Percentiles rank a stretch among this genome's conserved stretches.
These are phyloP conservation scores for Claviceps paspali DNA, from an alignment of 2,329 filamentous ascomycete species.

Conservation along the genomic window DNA sequence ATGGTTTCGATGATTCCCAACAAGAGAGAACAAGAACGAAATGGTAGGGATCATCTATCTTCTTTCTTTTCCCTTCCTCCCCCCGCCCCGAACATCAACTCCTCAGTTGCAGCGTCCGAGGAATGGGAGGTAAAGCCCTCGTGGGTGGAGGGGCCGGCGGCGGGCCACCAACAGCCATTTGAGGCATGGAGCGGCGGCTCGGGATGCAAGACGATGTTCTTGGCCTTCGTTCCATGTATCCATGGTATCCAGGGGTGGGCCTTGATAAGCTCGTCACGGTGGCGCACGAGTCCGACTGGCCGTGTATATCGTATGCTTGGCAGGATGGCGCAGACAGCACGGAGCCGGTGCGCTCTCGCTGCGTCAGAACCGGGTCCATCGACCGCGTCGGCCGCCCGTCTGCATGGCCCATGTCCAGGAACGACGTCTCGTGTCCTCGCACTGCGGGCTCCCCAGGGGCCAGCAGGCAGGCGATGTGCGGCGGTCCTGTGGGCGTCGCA, in stretches of 20 bases:
- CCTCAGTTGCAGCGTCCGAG: slow-evolving; percentile 14
- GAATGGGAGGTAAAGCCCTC: slow-evolving; percentile 38
- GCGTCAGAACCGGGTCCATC: slow-evolving; percentile 8
- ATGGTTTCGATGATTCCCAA: no score
- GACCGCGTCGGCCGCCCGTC: slow-evolving; percentile 1
- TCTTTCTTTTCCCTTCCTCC: no score
- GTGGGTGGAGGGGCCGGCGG: slow-evolving; percentile 40
- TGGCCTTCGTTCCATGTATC: slow-evolving; percentile 9
- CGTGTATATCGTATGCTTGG: slow-evolving; percentile 9
- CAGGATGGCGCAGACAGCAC: slow-evolving; percentile 13
- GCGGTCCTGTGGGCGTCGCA: not conserved
- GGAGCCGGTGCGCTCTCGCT: slow-evolving; percentile 16
- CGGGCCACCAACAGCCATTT: slow-evolving; percentile 31
- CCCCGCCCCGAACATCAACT: no score
- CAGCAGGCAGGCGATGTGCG: slow-evolving; percentile 5
- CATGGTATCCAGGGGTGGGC: slow-evolving; percentile 2
- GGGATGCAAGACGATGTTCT: slow-evolving; percentile 11
- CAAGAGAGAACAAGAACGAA: no score
- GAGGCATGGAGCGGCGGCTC: slow-evolving; percentile 34
- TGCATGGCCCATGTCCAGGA: slow-evolving; percentile 2
- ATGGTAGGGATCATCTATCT: no score
- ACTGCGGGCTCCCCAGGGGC: no score
- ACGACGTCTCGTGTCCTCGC: slow-evolving; percentile 4
- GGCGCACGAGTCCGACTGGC: slow-evolving; percentile 10
- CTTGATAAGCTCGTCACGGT: slow-evolving; percentile 7